Evolutionary conservation across 371 early-diverging fungal species (phyloP), one percentile per base, ranked within the genome.

Genomic region (Zopfochytrium polystomum): DNA sequence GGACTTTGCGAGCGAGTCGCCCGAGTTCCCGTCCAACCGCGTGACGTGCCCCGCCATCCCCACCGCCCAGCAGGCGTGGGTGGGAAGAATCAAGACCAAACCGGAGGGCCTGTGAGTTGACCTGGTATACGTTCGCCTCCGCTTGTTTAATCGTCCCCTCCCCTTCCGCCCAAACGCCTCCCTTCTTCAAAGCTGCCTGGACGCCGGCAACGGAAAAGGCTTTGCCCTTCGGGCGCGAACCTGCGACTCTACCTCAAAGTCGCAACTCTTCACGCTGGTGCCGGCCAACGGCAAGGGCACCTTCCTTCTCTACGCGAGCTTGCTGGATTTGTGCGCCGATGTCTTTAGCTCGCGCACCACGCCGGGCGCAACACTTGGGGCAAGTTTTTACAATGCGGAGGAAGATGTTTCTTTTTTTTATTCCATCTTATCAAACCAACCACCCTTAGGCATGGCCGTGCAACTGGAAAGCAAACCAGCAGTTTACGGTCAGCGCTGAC

Each of bases 1-100:
- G 35, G 58, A 58, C 33, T 58, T 58, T 26, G 58, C 48, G 5
- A 46, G 33, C 48, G 25, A 42, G 13, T 46, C 29, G 27, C 44
- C 43, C 49, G 20, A 5, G 3, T 33, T 48, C 49, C 23, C 42
- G 29, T n/a, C 43, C 7, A 32, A 34, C 32, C 47, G 32, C 13
- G 31, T 58, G 5, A 43, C 32, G 33, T 58, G 58, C 50, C 32
- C 58, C 3, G n/a, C 18, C 9, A 43, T 58, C 43, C 25, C 58
- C 2, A 46, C 29, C 47, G 48, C 18, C 58, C 50, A 9, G 47
- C 49, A 6, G 23, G 2, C 3, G 23, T 13, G 22, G 49, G 22
- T 4, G 4, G 20, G 26, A 23, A 29, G 11, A 38, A 32, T 32
- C 29, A 26, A 15, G 50, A 43, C 29, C 46, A 33, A 5, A 58